phyloP scores from a whole-genome alignment of 352 stramenopile species.

The Globisporangium echinulatum region DNA sequence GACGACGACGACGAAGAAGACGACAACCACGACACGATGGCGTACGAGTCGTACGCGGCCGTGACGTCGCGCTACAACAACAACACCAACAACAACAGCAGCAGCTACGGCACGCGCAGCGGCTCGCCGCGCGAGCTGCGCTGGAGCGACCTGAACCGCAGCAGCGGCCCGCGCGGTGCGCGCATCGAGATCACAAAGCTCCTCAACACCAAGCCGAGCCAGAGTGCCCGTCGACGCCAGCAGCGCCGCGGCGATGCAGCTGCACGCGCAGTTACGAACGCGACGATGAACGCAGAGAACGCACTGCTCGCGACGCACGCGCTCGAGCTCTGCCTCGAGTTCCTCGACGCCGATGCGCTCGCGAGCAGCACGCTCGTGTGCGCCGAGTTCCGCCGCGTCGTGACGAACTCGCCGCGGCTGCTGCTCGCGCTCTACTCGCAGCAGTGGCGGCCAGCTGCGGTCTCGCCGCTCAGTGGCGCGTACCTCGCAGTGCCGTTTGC shows the following conservation, averaged over 20 bases:
- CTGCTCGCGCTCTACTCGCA: conserved; percentile 53
- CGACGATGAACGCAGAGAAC: conserved; percentile 5
- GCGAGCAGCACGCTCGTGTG: conserved; percentile 37
- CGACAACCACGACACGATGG: conserved; percentile 24
- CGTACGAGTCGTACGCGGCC: conserved; percentile 73
- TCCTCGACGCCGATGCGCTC: conserved; percentile 51
- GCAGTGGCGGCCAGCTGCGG: conserved; percentile 31
- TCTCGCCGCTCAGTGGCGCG: conserved; percentile 18
- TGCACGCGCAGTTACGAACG: conserved; percentile 5
- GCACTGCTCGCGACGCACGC: conserved; percentile 39
- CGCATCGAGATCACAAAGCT: conserved; percentile 23
- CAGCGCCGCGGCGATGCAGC: conserved; percentile 3
- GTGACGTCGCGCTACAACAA: conserved; percentile 41
- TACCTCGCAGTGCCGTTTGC: conserved; percentile 37
- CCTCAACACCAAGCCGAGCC: conserved; percentile 16
- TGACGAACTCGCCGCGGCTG: conserved; percentile 34
- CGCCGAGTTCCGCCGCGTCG: conserved; percentile 48
- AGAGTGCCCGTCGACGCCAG: conserved; percentile 24
- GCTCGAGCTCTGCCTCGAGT: conserved; percentile 72
- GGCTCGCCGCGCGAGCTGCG: conserved; percentile 34
- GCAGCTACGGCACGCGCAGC: not conserved
- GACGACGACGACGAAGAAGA: conserved; percentile 17
- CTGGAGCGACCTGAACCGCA: conserved; percentile 64
- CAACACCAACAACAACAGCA: not conserved
- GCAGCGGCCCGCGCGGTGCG: conserved; percentile 42